phyloP scores from a whole-genome alignment of 148 eudicot genomes.

The Fagopyrum homotropicum region DNA sequence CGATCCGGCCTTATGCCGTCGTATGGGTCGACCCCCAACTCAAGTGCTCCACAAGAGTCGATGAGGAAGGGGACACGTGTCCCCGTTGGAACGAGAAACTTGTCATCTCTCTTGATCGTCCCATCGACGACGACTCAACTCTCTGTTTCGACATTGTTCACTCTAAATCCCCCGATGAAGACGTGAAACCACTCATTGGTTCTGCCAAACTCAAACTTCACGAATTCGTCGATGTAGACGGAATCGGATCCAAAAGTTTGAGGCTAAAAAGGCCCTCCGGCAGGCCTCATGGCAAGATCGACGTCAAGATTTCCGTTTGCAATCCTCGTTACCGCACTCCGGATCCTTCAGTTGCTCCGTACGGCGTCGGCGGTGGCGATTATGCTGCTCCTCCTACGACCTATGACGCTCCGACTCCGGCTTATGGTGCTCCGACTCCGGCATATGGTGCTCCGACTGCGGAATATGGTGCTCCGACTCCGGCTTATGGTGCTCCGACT shows the following conservation, averaged over 20 bases:
- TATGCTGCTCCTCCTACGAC: slow-evolving; percentile 6
- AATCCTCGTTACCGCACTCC: slow-evolving; percentile 48
- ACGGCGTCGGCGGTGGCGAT: slow-evolving; percentile 31
- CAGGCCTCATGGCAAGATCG: slow-evolving; percentile 69
- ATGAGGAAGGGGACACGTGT: slow-evolving; percentile 51
- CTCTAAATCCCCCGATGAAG: slow-evolving; percentile 40
- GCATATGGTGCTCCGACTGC: slow-evolving; percentile 12
- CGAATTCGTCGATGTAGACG: slow-evolving; percentile 54
- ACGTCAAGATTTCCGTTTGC: slow-evolving; percentile 30
- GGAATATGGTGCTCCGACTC: not conserved
- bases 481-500: not conserved
- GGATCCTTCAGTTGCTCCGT: slow-evolving; percentile 45
- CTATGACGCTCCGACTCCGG: not conserved
- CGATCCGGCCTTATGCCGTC: slow-evolving; percentile 62
- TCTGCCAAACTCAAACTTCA: slow-evolving; percentile 41
- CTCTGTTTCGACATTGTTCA: slow-evolving; percentile 66
- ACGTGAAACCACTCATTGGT: slow-evolving; percentile 69
- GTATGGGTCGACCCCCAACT: slow-evolving; percentile 68
- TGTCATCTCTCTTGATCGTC: slow-evolving; percentile 41
- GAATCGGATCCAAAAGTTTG: slow-evolving; percentile 34
- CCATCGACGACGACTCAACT: slow-evolving; percentile 49
- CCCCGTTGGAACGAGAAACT: slow-evolving; percentile 91
- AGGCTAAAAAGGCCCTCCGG: slow-evolving; percentile 82
- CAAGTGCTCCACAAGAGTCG: slow-evolving; percentile 61
- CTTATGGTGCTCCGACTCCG: slow-evolving; percentile 13